Conservation (phyloP, 257 asterid genomes). For the Misopates orontium region DNA sequence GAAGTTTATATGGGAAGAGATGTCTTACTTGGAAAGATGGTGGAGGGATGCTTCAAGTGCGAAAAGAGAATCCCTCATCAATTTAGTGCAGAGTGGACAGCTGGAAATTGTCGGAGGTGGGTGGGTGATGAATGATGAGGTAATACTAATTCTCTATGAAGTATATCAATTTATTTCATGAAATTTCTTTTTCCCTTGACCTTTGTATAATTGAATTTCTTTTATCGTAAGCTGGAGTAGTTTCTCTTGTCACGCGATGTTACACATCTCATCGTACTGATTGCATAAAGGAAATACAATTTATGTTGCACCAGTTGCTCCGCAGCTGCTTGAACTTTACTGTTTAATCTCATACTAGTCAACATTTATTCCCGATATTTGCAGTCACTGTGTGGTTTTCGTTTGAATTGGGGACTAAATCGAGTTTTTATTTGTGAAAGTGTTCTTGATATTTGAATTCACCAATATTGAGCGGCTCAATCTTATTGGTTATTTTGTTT, state of each 20-base stretch:
- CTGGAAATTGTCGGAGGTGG: conserved; percentile 99
- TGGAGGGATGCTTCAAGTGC: conserved; percentile 89
- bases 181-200: conserved; percentile 2
- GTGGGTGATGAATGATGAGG: conserved; percentile 99
- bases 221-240: conserved; percentile 8
- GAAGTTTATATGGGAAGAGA: conserved; percentile 99
- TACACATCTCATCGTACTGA: neutral
- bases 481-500: conserved; percentile 25
- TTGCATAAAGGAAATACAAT: neutral
- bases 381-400: neutral
- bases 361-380: neutral
- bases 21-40: conserved; percentile 98
- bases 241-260: conserved; percentile 13
- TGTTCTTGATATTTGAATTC: conserved; percentile 12
- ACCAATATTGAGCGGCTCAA: conserved; percentile 21
- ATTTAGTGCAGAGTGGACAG: conserved; percentile 83
- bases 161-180: neutral
- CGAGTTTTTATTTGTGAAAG: neutral
- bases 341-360: conserved; percentile 1
- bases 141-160: conserved; percentile 32
- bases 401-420: neutral
- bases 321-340: neutral
- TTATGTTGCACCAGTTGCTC: conserved; percentile 12
- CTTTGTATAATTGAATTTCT: conserved; percentile 1
- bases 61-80: conserved; percentile 68